Conservation (phyloP, 805 yeast genomes). For the Brettanomyces bruxellensis region DNA sequence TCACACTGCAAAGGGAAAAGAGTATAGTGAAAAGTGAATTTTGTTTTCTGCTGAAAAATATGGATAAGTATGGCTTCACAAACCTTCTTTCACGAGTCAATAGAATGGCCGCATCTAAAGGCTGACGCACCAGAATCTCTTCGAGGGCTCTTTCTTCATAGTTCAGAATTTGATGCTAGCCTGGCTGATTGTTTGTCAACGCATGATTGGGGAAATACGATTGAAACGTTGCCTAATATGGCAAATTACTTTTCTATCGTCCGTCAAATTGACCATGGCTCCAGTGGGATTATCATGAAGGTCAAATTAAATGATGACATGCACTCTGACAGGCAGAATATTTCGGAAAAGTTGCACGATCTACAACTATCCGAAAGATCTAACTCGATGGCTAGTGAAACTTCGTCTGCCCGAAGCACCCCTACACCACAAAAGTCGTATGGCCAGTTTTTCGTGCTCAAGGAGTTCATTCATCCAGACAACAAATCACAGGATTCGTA, state of each 20-base stretch:
- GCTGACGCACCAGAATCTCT: no score
- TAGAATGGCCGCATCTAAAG: no score
- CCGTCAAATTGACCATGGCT: slow-evolving; percentile 19
- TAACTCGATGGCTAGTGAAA: neutral
- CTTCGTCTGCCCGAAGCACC: neutral
- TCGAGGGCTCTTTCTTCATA: no score
- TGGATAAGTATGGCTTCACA: no score
- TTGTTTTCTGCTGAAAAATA: no score
- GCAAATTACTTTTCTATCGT: slow-evolving; percentile 8
- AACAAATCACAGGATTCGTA: slow-evolving; percentile 3
- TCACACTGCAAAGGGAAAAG: no score
- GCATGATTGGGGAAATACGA: neutral
- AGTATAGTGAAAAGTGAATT: no score
- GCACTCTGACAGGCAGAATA: neutral
- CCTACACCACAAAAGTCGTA: neutral
- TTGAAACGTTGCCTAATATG: slow-evolving; percentile 5
- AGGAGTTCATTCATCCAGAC: slow-evolving; percentile 3
- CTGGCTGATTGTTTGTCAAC: neutral
- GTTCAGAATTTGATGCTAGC: neutral
- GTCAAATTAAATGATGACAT: slow-evolving; percentile 4
- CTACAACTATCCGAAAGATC: neutral
- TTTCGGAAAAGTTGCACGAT: slow-evolving; percentile 3
- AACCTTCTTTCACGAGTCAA: no score
- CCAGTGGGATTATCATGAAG: slow-evolving; percentile 22
- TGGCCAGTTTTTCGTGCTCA: slow-evolving; percentile 7